These are phyloP conservation scores for Xylaria intraflava DNA, from an alignment of 495 filamentous ascomycete genomes.

Conservation along the genomic window DNA sequence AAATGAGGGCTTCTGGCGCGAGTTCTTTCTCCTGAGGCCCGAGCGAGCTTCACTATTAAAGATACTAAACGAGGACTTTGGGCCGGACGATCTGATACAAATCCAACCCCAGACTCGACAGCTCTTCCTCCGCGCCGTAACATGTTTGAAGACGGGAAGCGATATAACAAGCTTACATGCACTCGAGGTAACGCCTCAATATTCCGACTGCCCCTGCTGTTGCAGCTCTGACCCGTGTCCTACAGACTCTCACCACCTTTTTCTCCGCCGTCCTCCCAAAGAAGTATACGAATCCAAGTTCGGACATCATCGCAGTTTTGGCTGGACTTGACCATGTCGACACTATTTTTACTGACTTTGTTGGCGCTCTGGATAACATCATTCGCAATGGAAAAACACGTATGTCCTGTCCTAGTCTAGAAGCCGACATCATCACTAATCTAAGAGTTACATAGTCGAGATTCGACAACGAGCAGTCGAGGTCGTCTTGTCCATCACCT, in stretches of 20 bases:
- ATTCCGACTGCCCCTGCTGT: conserved; percentile 4
- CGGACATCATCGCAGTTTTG: conserved; percentile 84
- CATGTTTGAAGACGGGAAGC: conserved; percentile 55
- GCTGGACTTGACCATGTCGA: conserved; percentile 86
- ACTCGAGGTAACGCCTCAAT: conserved; percentile 64
- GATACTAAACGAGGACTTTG: conserved; percentile 56
- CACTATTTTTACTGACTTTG: conserved; percentile 79
- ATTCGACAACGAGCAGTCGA: conserved; percentile 73
- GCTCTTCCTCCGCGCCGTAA: conserved; percentile 67
- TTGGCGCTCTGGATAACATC: conserved; percentile 67
- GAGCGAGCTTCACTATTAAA: conserved; percentile 58
- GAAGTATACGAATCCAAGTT: conserved; percentile 91
- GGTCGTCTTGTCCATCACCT: conserved; percentile 75
- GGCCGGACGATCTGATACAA: conserved; percentile 66
- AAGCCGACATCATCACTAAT: background rate
- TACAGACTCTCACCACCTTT: conserved; percentile 86
- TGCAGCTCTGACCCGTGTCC: conserved; percentile 8
- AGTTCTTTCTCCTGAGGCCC: conserved; percentile 85
- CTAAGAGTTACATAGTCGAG: conserved; percentile 44
- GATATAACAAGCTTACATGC: conserved; percentile 68
- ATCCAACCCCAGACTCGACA: conserved; percentile 69
- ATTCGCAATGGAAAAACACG: conserved; percentile 71
- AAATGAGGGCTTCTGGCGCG: conserved; percentile 89
- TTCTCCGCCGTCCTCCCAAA: conserved; percentile 73
- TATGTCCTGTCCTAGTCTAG: conserved; percentile 36